phyloP scores from a whole-genome alignment of 495 filamentous ascomycete genomes.

The Mytilinidion resinicola region DNA sequence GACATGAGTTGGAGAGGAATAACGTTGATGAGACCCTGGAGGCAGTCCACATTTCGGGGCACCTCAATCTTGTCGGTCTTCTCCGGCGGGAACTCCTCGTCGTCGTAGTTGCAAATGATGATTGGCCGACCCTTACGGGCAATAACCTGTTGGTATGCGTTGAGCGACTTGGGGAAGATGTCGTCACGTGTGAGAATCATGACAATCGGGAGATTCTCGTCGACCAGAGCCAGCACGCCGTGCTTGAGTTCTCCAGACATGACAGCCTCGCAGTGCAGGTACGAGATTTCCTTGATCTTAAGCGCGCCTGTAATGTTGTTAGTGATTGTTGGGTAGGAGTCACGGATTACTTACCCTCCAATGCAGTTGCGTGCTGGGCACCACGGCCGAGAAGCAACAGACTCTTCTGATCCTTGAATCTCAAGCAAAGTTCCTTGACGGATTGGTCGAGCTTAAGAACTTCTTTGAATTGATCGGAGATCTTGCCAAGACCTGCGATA shows the following conservation, averaged over 20 bases:
- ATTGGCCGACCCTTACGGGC: slow-evolving; percentile 91
- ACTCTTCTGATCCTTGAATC: slow-evolving; percentile 96
- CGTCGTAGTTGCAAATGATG: slow-evolving; percentile 90
- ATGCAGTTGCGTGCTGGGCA: slow-evolving; percentile 91
- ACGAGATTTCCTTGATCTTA: slow-evolving; percentile 99
- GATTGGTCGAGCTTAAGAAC: slow-evolving; percentile 83
- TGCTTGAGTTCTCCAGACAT: slow-evolving; percentile 99
- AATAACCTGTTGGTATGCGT: slow-evolving; percentile 98
- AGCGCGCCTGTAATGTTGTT: slow-evolving; percentile 56
- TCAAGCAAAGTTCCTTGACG: slow-evolving; percentile 87
- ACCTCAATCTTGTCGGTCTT: slow-evolving; percentile 96
- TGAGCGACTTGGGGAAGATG: slow-evolving; percentile 93
- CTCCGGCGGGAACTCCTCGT: slow-evolving; percentile 79
- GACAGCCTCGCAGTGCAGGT: slow-evolving; percentile 97
- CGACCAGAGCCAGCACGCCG: slow-evolving; percentile 91
- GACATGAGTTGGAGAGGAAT: slow-evolving; percentile 96
- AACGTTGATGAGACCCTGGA: slow-evolving; percentile 95
- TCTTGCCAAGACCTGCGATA: slow-evolving; percentile 80
- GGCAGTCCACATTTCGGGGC: slow-evolving; percentile 87
- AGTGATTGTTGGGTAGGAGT: slow-evolving; percentile 3
- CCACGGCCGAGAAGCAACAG: slow-evolving; percentile 88
- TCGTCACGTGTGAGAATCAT: slow-evolving; percentile 97
- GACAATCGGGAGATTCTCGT: slow-evolving; percentile 97
- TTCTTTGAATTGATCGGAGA: slow-evolving; percentile 87
- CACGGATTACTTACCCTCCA: slow-evolving; percentile 60